Conservation (phyloP, 2,329 filamentous ascomycete genomes). For the Tolypocladium sp. region DNA sequence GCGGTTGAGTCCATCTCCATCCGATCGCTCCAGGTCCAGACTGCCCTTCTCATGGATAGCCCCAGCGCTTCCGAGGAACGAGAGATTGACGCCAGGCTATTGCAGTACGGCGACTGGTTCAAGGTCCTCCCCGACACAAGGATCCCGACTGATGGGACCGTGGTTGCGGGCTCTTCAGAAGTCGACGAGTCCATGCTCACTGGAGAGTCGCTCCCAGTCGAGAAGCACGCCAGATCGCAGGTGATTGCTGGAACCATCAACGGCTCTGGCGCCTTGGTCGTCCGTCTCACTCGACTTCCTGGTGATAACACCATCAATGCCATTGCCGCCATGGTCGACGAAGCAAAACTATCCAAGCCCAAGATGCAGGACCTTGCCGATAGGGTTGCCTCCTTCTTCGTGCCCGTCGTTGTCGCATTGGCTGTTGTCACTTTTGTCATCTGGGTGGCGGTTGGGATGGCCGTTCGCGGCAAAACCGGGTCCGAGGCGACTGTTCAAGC, state of each 20-base stretch:
- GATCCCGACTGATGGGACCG: constrained; percentile 61
- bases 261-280: constrained; percentile 49
- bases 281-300: constrained; percentile 50
- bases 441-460: constrained; percentile 55
- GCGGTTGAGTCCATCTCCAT: constrained; percentile 48
- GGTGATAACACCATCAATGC: constrained; percentile 62
- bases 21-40: constrained; percentile 46
- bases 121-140: constrained; percentile 48
- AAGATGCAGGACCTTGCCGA: constrained; percentile 62
- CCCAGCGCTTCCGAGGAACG: constrained; percentile 14
- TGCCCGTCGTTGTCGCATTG: constrained; percentile 54
- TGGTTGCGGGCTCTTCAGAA: constrained; percentile 54
- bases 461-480: constrained; percentile 27
- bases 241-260: constrained; percentile 66
- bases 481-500: constrained; percentile 46
- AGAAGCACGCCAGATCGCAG: constrained; percentile 41
- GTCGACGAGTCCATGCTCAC: constrained; percentile 74
- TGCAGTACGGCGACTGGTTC: constrained; percentile 65
- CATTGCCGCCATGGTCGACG: constrained; percentile 63
- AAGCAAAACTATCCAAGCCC: constrained; percentile 60
- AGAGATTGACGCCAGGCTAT: constrained; percentile 55
- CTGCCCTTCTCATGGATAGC: constrained; percentile 40
- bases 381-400: constrained; percentile 56
- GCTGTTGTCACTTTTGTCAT: constrained; percentile 49
- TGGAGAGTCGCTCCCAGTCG: constrained; percentile 55